phyloP scores from a whole-genome alignment of 805 yeast species.

The Nakazawaea holstii region DNA sequence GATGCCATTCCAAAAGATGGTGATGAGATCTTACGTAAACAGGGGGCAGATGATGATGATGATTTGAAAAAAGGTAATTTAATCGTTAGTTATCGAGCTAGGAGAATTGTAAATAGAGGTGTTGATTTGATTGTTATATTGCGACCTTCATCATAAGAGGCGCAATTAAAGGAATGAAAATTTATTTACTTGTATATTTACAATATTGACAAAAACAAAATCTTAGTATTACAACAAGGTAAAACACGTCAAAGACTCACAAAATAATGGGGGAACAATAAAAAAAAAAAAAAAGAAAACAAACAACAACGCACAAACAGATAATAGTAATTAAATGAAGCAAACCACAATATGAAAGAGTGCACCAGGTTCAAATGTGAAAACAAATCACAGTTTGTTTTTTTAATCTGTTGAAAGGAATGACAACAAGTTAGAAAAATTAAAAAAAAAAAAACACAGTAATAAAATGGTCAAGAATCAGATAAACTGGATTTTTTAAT shows the following conservation, averaged over 20 bases:
- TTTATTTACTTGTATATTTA: neutral
- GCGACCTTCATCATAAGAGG: neutral
- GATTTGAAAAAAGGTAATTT: slow-evolving; percentile 2
- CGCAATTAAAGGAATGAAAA: neutral
- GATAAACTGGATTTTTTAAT: too few species aligned
- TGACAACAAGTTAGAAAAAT: too few species aligned
- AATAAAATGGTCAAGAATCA: neutral
- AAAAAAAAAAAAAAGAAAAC: too few species aligned
- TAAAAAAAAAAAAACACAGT: neutral
- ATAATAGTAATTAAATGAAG: too few species aligned
- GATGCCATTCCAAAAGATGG: neutral
- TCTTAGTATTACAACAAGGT: too few species aligned
- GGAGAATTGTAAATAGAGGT: slow-evolving; percentile 1
- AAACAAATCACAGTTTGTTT: too few species aligned
- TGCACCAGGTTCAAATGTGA: too few species aligned
- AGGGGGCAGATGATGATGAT: neutral
- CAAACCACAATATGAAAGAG: too few species aligned
- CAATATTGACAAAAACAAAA: too few species aligned
- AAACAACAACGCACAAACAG: too few species aligned
- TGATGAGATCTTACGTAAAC: neutral
- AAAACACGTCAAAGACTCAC: too few species aligned
- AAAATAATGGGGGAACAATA: neutral
- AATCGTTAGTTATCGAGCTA: neutral
- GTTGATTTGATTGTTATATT: slow-evolving; percentile 6
- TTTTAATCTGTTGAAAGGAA: too few species aligned